Evolutionary conservation across 176 grass and related monocot species (phyloP).

Genomic region (Carex scoparia): DNA sequence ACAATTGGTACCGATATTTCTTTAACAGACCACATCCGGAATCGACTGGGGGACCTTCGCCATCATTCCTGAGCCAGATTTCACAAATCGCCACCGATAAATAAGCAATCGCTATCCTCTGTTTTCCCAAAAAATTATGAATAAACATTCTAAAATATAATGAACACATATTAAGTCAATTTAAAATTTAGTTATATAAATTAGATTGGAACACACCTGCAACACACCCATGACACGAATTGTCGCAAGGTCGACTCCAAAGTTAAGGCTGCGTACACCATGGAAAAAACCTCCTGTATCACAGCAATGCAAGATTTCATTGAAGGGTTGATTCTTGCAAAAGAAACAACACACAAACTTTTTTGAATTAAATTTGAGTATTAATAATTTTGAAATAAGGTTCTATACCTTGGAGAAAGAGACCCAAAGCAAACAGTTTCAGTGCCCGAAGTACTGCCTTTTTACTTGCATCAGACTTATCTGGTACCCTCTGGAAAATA

Average conservation of each 20-base stretch:
- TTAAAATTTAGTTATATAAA: background rate
- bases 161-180: background rate
- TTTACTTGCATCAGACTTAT: slow-evolving; percentile 42
- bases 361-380: background rate
- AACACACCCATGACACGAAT: slow-evolving; percentile 69
- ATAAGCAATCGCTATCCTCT: slow-evolving; percentile 78
- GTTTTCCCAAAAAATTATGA: background rate
- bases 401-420: slow-evolving; percentile 64
- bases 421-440: slow-evolving; percentile 66
- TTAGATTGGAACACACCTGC: slow-evolving; percentile 41
- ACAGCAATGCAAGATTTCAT: background rate
- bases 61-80: slow-evolving; percentile 48
- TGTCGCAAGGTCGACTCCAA: slow-evolving; percentile 51
- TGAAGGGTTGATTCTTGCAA: background rate
- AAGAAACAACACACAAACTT: background rate
- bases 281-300: slow-evolving; percentile 76
- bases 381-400: background rate
- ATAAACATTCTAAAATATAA: background rate
- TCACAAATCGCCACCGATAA: slow-evolving; percentile 60
- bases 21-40: slow-evolving; percentile 30
- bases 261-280: slow-evolving; percentile 37
- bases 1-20: slow-evolving; percentile 68
- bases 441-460: slow-evolving; percentile 45
- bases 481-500: slow-evolving; percentile 37
- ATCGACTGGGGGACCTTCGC: slow-evolving; percentile 14